Percentiles rank a stretch among this genome's conserved stretches.
These are phyloP conservation scores for Helotiales sp. DNA, from an alignment of 2,329 filamentous ascomycete genomes.

Conservation along the genomic window DNA sequence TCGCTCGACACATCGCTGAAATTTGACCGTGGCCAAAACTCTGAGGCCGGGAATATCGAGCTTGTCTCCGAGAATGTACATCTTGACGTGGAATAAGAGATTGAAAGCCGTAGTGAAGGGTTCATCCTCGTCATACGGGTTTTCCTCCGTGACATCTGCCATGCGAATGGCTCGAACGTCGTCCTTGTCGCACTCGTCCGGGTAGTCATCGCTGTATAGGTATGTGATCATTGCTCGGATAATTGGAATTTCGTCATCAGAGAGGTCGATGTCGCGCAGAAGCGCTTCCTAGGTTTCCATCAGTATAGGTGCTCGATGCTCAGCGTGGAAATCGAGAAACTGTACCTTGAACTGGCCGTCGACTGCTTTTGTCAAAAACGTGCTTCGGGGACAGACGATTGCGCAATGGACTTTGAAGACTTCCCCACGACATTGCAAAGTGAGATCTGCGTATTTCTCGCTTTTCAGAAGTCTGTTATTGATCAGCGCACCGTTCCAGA, in stretches of 20 bases:
- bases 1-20: not conserved
- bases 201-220: not conserved
- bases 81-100: slow-evolving; percentile 6
- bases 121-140: not conserved
- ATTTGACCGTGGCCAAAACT: slow-evolving; percentile 8
- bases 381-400: not conserved
- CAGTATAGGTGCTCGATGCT: not conserved
- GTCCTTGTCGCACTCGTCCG: not conserved
- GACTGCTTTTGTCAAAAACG: not conserved
- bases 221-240: not conserved
- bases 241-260: not conserved
- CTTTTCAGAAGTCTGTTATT: not conserved
- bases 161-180: not conserved
- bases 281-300: not conserved
- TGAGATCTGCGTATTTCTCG: slow-evolving; percentile 4
- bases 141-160: too few relatives aligned
- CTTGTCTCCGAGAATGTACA: slow-evolving; percentile 16
- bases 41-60: slow-evolving; percentile 16
- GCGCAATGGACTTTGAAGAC: slow-evolving; percentile 1
- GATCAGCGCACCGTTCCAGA: not conserved
- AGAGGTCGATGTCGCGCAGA: not conserved
- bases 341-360: slow-evolving; percentile 6
- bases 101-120: not conserved
- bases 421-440: not conserved
- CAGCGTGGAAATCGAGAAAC: not conserved